Evolutionary conservation across 2,329 filamentous ascomycete genomes (phyloP).

Genomic region (Mycogone perniciosa): DNA sequence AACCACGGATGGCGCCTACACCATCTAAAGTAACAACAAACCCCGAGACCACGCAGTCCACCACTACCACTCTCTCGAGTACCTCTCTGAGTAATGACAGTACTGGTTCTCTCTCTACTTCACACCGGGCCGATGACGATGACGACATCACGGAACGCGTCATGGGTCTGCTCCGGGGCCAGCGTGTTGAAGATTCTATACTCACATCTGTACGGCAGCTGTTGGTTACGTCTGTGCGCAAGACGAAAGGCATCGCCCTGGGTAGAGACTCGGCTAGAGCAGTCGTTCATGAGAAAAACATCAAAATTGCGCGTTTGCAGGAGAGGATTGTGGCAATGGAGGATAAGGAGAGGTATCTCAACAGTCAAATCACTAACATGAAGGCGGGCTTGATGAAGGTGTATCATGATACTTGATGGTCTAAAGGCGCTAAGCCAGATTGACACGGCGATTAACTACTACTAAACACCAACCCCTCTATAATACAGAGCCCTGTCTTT

Average conservation of each 20-base stretch:
- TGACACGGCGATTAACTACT: no score
- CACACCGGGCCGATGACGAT: slow-evolving; percentile 10
- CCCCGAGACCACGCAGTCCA: not conserved
- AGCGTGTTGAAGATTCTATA: slow-evolving; percentile 33
- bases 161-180: slow-evolving; percentile 41
- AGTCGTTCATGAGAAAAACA: slow-evolving; percentile 56
- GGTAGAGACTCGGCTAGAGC: slow-evolving; percentile 61
- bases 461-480: no score
- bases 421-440: no score
- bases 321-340: slow-evolving; percentile 34
- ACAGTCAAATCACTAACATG: slow-evolving; percentile 30
- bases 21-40: slow-evolving; percentile 10
- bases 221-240: slow-evolving; percentile 51
- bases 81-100: not conserved
- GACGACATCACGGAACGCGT: slow-evolving; percentile 41
- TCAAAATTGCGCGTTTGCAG: slow-evolving; percentile 32
- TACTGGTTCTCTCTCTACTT: not conserved
- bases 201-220: slow-evolving; percentile 34
- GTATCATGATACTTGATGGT: slow-evolving; percentile 26
- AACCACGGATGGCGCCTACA: slow-evolving; percentile 15
- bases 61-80: slow-evolving; percentile 1
- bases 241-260: slow-evolving; percentile 53
- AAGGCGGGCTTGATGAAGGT: slow-evolving; percentile 33
- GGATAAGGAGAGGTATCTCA: slow-evolving; percentile 26
- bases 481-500: no score